Evolutionary conservation across 73 alveolate genomes (phyloP).

Genomic region (Tetrahymena borealis): DNA sequence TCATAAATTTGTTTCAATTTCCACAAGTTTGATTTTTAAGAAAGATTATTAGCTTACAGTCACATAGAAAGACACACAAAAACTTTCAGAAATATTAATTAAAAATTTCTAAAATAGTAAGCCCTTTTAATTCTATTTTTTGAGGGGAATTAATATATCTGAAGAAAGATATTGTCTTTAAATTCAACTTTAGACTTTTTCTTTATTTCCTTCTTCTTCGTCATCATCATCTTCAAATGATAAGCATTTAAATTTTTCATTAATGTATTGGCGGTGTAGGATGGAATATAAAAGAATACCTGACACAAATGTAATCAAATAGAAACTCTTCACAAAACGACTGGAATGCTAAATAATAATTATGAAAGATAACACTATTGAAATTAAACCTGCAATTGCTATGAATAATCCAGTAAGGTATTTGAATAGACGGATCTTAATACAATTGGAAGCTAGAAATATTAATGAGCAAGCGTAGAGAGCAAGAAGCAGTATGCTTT

Average conservation of each 20-base stretch:
- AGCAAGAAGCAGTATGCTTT: neutral
- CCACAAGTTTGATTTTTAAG: no score
- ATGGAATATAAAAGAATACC: neutral
- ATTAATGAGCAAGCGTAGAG: neutral
- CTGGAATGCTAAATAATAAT: neutral
- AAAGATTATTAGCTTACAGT: no score
- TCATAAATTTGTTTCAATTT: no score
- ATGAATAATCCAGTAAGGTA: neutral
- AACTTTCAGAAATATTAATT: no score
- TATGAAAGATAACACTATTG: neutral
- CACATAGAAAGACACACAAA: no score
- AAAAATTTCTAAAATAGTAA: no score
- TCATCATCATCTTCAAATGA: neutral
- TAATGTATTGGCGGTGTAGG: neutral
- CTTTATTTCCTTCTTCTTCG: no score
- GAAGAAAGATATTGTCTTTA: no score
- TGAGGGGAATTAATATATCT: no score
- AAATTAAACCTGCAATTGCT: neutral
- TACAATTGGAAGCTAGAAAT: neutral
- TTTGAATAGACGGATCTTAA: neutral
- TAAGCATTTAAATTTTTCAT: no score
- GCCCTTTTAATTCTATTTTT: no score
- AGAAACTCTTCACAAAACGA: neutral
- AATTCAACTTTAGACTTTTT: no score
- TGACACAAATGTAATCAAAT: neutral